Conservation (phyloP, 169 alveolate genomes). For the Plasmodium gallinaceum region DNA sequence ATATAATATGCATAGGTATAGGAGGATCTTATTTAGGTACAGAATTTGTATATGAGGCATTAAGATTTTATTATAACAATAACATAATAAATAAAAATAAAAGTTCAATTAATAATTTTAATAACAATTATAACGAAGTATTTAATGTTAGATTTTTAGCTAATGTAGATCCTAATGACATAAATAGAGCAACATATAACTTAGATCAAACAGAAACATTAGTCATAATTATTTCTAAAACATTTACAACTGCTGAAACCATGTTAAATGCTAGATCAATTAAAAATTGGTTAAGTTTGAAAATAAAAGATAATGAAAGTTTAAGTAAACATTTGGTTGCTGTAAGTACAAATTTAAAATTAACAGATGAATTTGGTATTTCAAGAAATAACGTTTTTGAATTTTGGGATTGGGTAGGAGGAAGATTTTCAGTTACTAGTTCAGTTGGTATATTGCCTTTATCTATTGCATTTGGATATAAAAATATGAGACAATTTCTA, state of each 20-base stretch:
- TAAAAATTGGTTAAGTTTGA: constrained; percentile 91
- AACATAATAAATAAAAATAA: constrained; percentile 16
- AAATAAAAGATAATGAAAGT: constrained; percentile 79
- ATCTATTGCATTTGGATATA: constrained; percentile 93
- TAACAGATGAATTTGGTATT: constrained; percentile 95
- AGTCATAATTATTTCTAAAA: constrained; percentile 95
- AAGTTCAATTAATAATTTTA: background rate
- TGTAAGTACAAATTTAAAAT: constrained; percentile 93
- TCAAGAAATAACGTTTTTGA: constrained; percentile 95
- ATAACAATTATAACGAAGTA: constrained; percentile 31
- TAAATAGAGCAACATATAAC: constrained; percentile 93
- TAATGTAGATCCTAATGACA: constrained; percentile 98
- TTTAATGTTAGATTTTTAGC: constrained; percentile 94
- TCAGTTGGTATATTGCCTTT: constrained; percentile 99
- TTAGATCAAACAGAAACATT: constrained; percentile 85
- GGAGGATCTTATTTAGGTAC: constrained; percentile 99
- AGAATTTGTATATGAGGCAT: constrained; percentile 94
- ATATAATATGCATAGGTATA: constrained; percentile 96
- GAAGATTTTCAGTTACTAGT: constrained; percentile 97
- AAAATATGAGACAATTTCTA: constrained; percentile 89
- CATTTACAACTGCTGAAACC: constrained; percentile 99
- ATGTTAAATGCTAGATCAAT: constrained; percentile 96
- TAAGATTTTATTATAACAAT: constrained; percentile 86
- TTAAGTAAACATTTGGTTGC: constrained; percentile 94
- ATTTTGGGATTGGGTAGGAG: constrained; percentile 99